Evolutionary conservation across 345 rosid genomes (phyloP).

Genomic region (Populus tremula): DNA sequence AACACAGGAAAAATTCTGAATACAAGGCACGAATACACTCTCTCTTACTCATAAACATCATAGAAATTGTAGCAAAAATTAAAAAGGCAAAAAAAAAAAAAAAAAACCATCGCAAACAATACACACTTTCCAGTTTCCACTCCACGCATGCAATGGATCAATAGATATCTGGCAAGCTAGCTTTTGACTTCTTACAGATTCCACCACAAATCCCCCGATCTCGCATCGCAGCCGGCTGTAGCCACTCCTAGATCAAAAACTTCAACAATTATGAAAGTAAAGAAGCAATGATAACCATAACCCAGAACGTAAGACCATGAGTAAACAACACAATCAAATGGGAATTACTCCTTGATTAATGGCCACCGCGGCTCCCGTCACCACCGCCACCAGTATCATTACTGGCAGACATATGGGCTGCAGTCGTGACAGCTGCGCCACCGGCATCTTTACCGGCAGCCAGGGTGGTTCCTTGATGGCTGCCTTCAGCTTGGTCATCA

Average conservation of each 20-base stretch:
- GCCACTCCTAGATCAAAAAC: background rate
- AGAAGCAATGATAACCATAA: background rate
- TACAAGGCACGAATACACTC: background rate
- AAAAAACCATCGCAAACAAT: background rate
- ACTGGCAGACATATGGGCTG: slow-evolving; percentile 17
- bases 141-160: no score
- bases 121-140: background rate
- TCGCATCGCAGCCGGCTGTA: background rate
- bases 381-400: slow-evolving; percentile 20
- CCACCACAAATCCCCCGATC: background rate
- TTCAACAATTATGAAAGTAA: background rate
- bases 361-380: slow-evolving; percentile 17
- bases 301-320: background rate
- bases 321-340: background rate
- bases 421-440: slow-evolving; percentile 14
- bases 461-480: slow-evolving; percentile 8
- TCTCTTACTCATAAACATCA: background rate
- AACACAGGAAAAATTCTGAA: background rate
- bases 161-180: background rate
- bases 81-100: background rate
- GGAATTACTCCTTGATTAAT: background rate
- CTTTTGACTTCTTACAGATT: background rate
- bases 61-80: background rate
- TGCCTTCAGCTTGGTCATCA: background rate
- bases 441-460: slow-evolving; percentile 10